Evolutionary conservation across 306 rosid genomes (phyloP).

Genomic region (Vigna reflexopilosa): DNA sequence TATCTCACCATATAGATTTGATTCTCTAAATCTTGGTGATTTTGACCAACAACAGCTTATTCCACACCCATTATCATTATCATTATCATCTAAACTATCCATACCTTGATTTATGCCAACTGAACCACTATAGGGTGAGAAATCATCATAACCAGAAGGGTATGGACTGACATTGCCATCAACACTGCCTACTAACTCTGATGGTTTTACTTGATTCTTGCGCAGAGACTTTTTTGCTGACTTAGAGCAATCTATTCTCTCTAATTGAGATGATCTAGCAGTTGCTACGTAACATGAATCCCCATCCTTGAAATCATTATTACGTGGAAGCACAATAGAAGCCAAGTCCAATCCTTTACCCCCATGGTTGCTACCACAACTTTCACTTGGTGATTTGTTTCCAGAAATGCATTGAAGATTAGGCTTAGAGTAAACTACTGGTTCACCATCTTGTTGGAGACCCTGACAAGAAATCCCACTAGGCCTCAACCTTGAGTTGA

Average conservation of each 20-base stretch:
- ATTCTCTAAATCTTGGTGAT: slow-evolving; percentile 69
- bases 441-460: slow-evolving; percentile 46
- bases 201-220: slow-evolving; percentile 46
- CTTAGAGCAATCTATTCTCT: slow-evolving; percentile 47
- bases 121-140: slow-evolving; percentile 46
- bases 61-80: slow-evolving; percentile 62
- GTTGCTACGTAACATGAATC: slow-evolving; percentile 41
- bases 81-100: slow-evolving; percentile 51
- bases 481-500: slow-evolving; percentile 49
- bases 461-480: slow-evolving; percentile 39
- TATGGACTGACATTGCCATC: slow-evolving; percentile 58
- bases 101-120: slow-evolving; percentile 48
- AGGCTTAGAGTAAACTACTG: slow-evolving; percentile 36
- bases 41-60: slow-evolving; percentile 74
- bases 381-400: slow-evolving; percentile 52
- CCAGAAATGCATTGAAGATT: slow-evolving; percentile 35
- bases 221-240: slow-evolving; percentile 36
- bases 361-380: slow-evolving; percentile 52
- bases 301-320: slow-evolving; percentile 55
- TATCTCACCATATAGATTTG: slow-evolving; percentile 47
- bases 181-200: slow-evolving; percentile 47
- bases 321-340: slow-evolving; percentile 38
- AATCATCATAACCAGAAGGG: slow-evolving; percentile 49
- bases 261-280: slow-evolving; percentile 47
- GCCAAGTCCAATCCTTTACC: slow-evolving; percentile 55